Evolutionary conservation across 2,329 filamentous ascomycete species (phyloP), one percentile per base, ranked within the genome.

Genomic region (Coniochaeta prunicola): DNA sequence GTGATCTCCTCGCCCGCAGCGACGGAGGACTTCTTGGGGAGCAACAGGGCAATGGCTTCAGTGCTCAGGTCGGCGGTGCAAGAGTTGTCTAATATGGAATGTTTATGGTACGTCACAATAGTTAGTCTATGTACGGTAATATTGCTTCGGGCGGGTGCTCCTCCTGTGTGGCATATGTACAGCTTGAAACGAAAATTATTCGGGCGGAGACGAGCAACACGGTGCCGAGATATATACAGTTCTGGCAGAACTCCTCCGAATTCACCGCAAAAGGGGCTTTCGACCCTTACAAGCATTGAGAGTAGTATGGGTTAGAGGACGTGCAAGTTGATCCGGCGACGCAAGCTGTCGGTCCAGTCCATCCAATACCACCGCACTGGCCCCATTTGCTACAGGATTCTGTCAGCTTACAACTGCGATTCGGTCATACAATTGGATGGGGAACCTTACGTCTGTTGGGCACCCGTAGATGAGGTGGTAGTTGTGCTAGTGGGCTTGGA

Each of bases 321-420:
- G 57, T 36, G 62, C 64, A 66, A 56, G 58, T 62, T 17, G 64
- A 62, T 15, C 64, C 64, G 10, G 61, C 33, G 4, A 56, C 64
- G 56, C 64, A 66, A n/a, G 42, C 59, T 8, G 64, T 66, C 17
- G 64, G 58, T 12, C 64, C 64, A 7, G 59, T 58, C 53, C 54
- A 66, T 12, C 64, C 64, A 33, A 19, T 64, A n/a, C 64, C 64
- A n/a, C 64, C 64, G 38, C 64, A 66, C 60, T 63, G 65, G n/a
- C 65, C 65, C 19, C 56, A 66, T 61, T 63, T 64, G 38, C 48
- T 53, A 12, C 12, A 45, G 2, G 2, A 9, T 10, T 45, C 7
- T 50, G 26, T 53, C 48, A 53, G 26, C 10, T 53, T n/a, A 4
- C 26, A 30, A 30, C 7, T n/a, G 26, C 13, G 31, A 19, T 31